Percentiles rank a stretch among this genome's conserved stretches.
These are phyloP conservation scores for Tolypocladium paradoxum DNA, from an alignment of 2,329 filamentous ascomycete genomes.

Conservation along the genomic window DNA sequence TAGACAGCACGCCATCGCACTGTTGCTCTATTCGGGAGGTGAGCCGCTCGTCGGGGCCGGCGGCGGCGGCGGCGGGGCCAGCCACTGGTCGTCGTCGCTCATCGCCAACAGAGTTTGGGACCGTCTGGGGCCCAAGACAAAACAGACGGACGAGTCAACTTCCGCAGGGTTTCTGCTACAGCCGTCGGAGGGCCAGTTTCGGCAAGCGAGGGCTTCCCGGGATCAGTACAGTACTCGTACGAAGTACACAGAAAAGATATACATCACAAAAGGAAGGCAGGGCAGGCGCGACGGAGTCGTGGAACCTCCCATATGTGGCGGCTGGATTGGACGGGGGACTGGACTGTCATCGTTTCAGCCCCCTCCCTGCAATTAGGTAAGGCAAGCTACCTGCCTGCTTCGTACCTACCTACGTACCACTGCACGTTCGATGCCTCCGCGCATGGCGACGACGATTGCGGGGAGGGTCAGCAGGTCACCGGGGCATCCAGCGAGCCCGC, in stretches of 20 bases:
- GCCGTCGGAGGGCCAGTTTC: too few species aligned
- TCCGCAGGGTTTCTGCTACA: not conserved
- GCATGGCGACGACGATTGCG: not conserved
- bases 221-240: too few species aligned
- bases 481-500: too few species aligned
- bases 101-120: constrained; percentile 4
- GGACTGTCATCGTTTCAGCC: not conserved
- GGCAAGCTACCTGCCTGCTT: too few species aligned
- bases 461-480: not conserved
- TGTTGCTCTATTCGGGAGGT: not conserved
- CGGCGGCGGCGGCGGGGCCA: not conserved
- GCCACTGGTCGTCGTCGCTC: not conserved
- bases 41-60: not conserved
- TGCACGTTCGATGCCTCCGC: not conserved
- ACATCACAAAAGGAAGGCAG: too few species aligned
- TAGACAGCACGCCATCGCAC: not conserved
- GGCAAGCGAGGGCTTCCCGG: not conserved
- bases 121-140: constrained; percentile 1
- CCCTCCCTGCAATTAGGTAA: too few species aligned
- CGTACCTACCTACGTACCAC: too few species aligned
- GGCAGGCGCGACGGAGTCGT: not conserved
- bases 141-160: not conserved
- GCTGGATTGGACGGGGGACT: not conserved
- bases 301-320: not conserved
- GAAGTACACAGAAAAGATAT: not conserved